Evolutionary conservation across 2,329 filamentous ascomycete genomes (phyloP).

Genomic region (Clonostachys rhizophaga): DNA sequence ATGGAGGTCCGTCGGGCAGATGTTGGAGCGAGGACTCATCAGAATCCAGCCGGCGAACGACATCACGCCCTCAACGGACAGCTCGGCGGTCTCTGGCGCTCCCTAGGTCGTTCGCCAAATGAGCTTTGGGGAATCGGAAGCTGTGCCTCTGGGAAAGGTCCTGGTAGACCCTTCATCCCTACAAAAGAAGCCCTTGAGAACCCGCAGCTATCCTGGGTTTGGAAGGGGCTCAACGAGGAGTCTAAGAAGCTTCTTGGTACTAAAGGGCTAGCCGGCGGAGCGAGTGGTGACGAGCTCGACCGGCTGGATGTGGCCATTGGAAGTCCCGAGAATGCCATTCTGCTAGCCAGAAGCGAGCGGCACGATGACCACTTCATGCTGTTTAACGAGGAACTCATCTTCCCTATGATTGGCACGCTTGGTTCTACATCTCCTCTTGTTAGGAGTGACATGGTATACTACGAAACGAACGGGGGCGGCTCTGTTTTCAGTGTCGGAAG

Average conservation of each 20-base stretch:
- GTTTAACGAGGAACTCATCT: conserved; percentile 13
- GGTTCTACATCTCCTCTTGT: conserved; percentile 10
- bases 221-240: conserved; percentile 9
- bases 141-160: conserved; percentile 19
- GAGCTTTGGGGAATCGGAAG: conserved; percentile 20
- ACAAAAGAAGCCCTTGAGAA: conserved; percentile 1
- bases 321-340: conserved; percentile 16
- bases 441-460: conserved; percentile 14
- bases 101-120: conserved; percentile 18
- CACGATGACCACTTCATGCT: conserved; percentile 13
- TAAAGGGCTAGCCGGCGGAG: conserved; percentile 19
- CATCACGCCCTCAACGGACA: conserved; percentile 18
- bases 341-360: conserved; percentile 14
- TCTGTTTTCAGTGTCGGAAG: conserved; percentile 17
- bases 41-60: conserved; percentile 18
- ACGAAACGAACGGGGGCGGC: conserved; percentile 12
- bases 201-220: conserved; percentile 9
- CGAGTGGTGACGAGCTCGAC: conserved; percentile 27
- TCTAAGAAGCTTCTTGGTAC: conserved; percentile 10
- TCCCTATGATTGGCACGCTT: conserved; percentile 13
- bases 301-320: conserved; percentile 20
- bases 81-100: conserved; percentile 24
- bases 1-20: conserved; percentile 25
- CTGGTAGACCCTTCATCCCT: conserved; percentile 13
- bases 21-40: conserved; percentile 19